Evolutionary conservation across 1,284 basidiomycete species (phyloP), one percentile per base, ranked within the genome.

Genomic region (Phellopilus nigrolimitatus): DNA sequence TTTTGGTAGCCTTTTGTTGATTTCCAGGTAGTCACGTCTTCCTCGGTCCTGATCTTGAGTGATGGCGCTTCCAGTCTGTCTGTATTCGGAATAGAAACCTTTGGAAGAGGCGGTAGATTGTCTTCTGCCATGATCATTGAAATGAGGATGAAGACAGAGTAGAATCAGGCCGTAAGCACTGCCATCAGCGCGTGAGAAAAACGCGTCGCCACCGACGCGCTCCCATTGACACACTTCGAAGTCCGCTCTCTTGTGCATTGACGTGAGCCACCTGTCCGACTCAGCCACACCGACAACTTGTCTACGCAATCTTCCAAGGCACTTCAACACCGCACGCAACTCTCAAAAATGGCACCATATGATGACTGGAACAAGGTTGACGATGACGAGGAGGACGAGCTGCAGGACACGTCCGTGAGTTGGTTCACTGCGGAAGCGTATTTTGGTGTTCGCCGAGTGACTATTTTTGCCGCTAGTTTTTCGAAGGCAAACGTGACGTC

Each of bases 401-500:
- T 90, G 4, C 84, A 87, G 60, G 85, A 90, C 57, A 52, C 62
- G 10, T 81, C 81, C 34, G 86, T 86, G 58, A 60, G 78, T 68
- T 40, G 56, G 5, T 25, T 7, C 6, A 9, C 13, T 30, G 25
- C n/a, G 15, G 19, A 25, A 10, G 17, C 12, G 13, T 37, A 1
- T 27, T 27, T 17, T 38, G 42, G 10, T 15, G 12, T 55, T 15
- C 6, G 7, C 12, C 41, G 47, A 15, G 33, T 41, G n/a, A 39
- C 48, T 30, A 34, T 10, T 51, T 52, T 25, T 49, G 30, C 44
- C 22, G 13, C 49, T 45, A 92, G 88, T 75, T 78, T 51, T 79
- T 82, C 56, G 86, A 90, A 57, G 80, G 80, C 33, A 82, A 82
- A 56, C 78, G 79, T 55, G 91, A 95, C 62, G 88, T 92, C 36